Evolutionary conservation across 192 early-diverging fungal species (phyloP).

Genomic region (Mortierella antarctica): DNA sequence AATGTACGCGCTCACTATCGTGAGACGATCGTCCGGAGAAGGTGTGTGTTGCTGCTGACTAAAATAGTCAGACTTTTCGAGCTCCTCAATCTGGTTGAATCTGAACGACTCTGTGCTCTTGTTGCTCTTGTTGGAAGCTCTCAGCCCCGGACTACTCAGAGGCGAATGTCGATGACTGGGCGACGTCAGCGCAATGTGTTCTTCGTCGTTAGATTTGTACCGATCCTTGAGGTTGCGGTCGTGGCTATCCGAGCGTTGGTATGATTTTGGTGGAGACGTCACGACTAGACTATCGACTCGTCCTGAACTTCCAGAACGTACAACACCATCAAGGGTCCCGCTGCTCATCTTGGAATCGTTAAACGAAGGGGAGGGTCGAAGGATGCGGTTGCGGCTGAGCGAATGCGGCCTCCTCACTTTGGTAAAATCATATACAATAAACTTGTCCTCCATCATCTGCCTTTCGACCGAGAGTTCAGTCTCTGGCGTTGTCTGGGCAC

Average conservation of each 20-base stretch:
- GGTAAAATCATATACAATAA: slow-evolving; percentile 78
- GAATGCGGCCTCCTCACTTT: slow-evolving; percentile 59
- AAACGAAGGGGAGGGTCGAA: slow-evolving; percentile 9
- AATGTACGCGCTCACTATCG: slow-evolving; percentile 27
- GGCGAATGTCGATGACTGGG: slow-evolving; percentile 16
- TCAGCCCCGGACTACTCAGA: slow-evolving; percentile 3
- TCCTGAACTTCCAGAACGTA: neutral
- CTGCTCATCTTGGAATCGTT: slow-evolving; percentile 36
- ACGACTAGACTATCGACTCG: slow-evolving; percentile 7
- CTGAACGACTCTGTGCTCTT: neutral
- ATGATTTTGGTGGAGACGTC: slow-evolving; percentile 1
- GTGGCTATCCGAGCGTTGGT: slow-evolving; percentile 25
- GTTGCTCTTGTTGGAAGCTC: neutral
- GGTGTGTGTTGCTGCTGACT: slow-evolving; percentile 11
- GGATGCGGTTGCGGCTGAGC: slow-evolving; percentile 22
- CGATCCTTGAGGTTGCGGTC: slow-evolving; percentile 45
- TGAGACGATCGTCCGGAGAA: neutral
- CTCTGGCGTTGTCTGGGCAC: slow-evolving; percentile 54
- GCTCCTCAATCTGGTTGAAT: neutral
- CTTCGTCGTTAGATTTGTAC: slow-evolving; percentile 30
- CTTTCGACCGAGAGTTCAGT: slow-evolving; percentile 67
- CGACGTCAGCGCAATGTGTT: slow-evolving; percentile 18
- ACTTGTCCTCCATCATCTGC: slow-evolving; percentile 85
- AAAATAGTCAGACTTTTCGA: slow-evolving; percentile 11
- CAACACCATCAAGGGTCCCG: slow-evolving; percentile 42